Base-by-base conservation (phyloP, 371 early-diverging fungal species). In the Aphelidium insulamus region DNA sequence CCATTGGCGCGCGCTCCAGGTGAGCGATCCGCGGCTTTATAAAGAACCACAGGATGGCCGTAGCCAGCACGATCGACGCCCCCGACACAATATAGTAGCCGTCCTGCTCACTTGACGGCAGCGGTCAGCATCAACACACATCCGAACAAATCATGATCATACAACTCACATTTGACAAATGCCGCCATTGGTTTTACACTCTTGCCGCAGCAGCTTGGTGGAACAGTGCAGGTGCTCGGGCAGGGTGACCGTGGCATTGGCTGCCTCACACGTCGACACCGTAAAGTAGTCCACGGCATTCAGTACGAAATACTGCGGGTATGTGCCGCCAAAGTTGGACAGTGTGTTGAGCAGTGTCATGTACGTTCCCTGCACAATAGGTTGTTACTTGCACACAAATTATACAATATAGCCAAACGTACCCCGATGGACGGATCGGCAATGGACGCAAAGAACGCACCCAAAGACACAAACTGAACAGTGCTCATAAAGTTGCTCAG, bases 241-340 rank as follows among this genome's bases (percentile, higher is more conserved):
- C 32, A 25, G 26, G 2, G 10, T 18, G 11, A 33, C 41, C 19
- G 30, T n/a, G n/a, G n/a, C n/a, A n/a, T n/a, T n/a, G n/a, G n/a
- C n/a, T n/a, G n/a, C n/a, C n/a, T n/a, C 16, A 33, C 60, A 55
- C 7, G 45, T 33, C 7, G 83, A 68, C 2, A 61, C 54, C 2
- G 88, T 87, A 39, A 82, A 79, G 33, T 65, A 63, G 50, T 90
- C 95, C n/a, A 91, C 88, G 2, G 87, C 75, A 43, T 80, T 68
- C 31, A 94, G 62, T 4, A 94, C 75, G 60, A 91, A 88, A 50
- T 72, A 88, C 25, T 75, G 69, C 0, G 94, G 90, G 91, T 86
- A 92, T 1, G 92, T 92, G 22, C 97, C 97, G 32, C 94, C 97
- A 49, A 95, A 77, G 52, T 95, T 95, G 46, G 75, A 77, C 38